Evolutionary conservation across 331 rosid species (phyloP).

Genomic region (Stylosanthes scabra): DNA sequence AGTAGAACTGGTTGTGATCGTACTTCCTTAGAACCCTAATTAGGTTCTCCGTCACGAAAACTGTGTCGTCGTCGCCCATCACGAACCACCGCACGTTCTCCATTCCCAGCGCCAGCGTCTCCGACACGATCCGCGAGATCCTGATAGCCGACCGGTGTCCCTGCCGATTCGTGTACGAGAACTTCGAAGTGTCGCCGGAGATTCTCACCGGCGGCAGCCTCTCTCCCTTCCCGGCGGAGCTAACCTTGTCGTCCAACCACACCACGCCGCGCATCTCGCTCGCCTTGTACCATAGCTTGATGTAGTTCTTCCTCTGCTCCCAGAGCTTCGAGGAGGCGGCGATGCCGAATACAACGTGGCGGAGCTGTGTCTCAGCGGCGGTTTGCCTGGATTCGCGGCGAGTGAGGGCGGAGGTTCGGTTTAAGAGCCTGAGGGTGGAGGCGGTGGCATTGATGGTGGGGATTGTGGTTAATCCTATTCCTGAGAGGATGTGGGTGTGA

Average conservation of each 20-base stretch:
- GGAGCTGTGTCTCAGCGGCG: conserved; percentile 50
- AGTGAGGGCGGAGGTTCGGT: not conserved
- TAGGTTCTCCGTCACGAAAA: conserved; percentile 82
- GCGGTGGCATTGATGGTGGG: conserved; percentile 28
- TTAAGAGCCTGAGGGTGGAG: conserved; percentile 1
- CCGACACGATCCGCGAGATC: conserved; percentile 95
- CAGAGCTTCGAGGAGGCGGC: conserved; percentile 96
- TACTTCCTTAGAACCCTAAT: conserved; percentile 70
- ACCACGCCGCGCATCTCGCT: conserved; percentile 80
- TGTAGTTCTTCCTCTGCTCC: conserved; percentile 83
- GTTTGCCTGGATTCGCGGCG: conserved; percentile 39
- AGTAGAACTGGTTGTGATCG: conserved; percentile 80
- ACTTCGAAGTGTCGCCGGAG: conserved; percentile 73
- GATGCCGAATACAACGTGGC: conserved; percentile 84
- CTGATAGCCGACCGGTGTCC: conserved; percentile 98
- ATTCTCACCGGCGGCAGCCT: conserved; percentile 75
- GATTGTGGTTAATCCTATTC: not conserved
- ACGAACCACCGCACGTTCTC: conserved; percentile 91
- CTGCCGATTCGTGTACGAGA: conserved; percentile 70
- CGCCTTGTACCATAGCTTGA: conserved; percentile 87
- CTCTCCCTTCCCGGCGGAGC: conserved; percentile 1
- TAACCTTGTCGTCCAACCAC: conserved; percentile 72
- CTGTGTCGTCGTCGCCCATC: conserved; percentile 99
- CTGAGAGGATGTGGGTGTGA: conserved; percentile 36
- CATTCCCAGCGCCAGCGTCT: conserved; percentile 76